Conservation (phyloP, 2,329 filamentous ascomycete genomes). For the Paecilomyces variotii region DNA sequence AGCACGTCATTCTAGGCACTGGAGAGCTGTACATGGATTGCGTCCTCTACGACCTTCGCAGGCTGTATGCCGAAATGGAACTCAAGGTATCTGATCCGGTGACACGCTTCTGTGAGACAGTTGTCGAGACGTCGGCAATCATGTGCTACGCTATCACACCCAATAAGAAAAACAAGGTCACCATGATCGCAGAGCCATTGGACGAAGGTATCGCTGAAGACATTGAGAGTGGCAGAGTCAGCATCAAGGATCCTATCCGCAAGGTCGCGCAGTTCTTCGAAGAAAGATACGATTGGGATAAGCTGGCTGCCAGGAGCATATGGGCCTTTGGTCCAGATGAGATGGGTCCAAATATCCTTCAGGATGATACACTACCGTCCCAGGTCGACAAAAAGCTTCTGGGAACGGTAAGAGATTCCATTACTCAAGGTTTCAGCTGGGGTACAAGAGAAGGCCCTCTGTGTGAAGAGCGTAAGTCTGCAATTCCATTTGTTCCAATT, state of each 20-base stretch:
- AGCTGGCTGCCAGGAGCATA: slow-evolving; percentile 86
- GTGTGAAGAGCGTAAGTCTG: slow-evolving; percentile 84
- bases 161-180: slow-evolving; percentile 99
- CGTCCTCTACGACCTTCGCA: slow-evolving; percentile 85
- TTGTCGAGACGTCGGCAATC: slow-evolving; percentile 92
- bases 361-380: slow-evolving; percentile 90
- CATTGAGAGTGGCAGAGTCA: slow-evolving; percentile 84
- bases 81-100: slow-evolving; percentile 98
- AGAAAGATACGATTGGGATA: slow-evolving; percentile 93
- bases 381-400: slow-evolving; percentile 92
- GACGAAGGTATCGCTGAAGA: slow-evolving; percentile 92
- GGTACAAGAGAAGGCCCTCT: slow-evolving; percentile 89
- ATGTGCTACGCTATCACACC: slow-evolving; percentile 97
- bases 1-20: slow-evolving; percentile 90
- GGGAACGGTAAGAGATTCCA: slow-evolving; percentile 78
- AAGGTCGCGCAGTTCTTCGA: slow-evolving; percentile 97
- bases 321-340: slow-evolving; percentile 99
- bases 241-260: slow-evolving; percentile 83
- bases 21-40: slow-evolving; percentile 99
- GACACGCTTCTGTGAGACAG: slow-evolving; percentile 94
- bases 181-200: slow-evolving; percentile 93
- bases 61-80: slow-evolving; percentile 97
- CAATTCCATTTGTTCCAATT: slow-evolving; percentile 8
- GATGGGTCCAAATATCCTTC: slow-evolving; percentile 85
- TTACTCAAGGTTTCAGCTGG: slow-evolving; percentile 96